These are phyloP conservation scores for Termitomyces sp. DNA, from an alignment of 768 basidiomycete species.

Conservation along the genomic window DNA sequence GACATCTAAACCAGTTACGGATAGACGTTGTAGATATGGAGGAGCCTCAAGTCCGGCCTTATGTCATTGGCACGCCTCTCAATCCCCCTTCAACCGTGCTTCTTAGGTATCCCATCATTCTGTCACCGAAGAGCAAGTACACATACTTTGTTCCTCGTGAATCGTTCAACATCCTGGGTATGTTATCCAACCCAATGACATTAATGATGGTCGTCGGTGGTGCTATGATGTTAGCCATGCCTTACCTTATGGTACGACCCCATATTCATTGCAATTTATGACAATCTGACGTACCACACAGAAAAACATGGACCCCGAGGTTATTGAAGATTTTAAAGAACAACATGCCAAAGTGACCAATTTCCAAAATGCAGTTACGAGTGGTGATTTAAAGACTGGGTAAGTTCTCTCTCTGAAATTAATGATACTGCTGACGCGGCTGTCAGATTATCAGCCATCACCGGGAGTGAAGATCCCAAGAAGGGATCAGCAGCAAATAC, in stretches of 20 bases:
- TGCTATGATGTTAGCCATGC: conserved; percentile 64
- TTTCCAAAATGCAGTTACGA: conserved; percentile 51
- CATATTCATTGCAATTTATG: neutral
- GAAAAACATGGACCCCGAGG: conserved; percentile 75
- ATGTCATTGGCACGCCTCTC: conserved; percentile 64
- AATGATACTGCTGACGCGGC: neutral
- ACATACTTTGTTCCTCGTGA: conserved; percentile 64
- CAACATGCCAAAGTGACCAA: conserved; percentile 53
- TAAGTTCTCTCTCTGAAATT: conserved; percentile 17
- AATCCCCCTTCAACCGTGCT: conserved; percentile 48
- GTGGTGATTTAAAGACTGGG: conserved; percentile 56
- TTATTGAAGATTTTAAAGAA: conserved; percentile 56
- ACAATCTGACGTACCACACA: conserved; percentile 21
- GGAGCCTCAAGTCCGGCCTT: conserved; percentile 49
- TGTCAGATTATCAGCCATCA: conserved; percentile 37
- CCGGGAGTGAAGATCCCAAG: conserved; percentile 18
- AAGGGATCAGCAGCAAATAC: neutral
- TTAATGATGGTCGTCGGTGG: conserved; percentile 67
- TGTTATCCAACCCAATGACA: conserved; percentile 85
- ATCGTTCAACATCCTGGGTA: conserved; percentile 67
- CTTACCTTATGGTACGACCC: conserved; percentile 64
- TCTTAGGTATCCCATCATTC: conserved; percentile 55
- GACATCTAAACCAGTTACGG: conserved; percentile 43
- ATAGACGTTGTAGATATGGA: conserved; percentile 51
- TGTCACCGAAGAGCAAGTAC: conserved; percentile 51